Percentiles rank a stretch among this genome's conserved stretches.
Conservation (phyloP, 164 flowering plant genomes). For the Chloranthus sessilifolius region DNA sequence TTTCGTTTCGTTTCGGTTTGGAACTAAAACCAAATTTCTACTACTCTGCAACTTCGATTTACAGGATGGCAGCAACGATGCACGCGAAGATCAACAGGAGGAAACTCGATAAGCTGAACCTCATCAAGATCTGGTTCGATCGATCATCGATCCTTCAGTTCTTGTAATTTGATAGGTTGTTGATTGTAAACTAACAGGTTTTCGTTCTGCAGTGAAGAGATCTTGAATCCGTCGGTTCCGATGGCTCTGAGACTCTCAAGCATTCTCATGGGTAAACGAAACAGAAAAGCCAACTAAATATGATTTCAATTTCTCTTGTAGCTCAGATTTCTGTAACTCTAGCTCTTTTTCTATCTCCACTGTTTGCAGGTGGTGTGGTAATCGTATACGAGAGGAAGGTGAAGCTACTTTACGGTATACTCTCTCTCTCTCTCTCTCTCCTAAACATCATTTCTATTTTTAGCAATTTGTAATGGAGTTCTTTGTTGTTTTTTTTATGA, state of each 20-base stretch:
- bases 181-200: not conserved
- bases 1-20: not conserved
- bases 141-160: not conserved
- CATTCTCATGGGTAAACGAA: conserved; percentile 93
- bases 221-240: conserved; percentile 83
- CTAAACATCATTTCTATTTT: not conserved
- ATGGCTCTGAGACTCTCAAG: conserved; percentile 95
- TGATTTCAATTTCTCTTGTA: too few species aligned
- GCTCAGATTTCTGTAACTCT: not conserved
- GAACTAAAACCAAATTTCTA: not conserved
- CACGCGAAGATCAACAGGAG: conserved; percentile 74
- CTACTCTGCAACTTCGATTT: not conserved
- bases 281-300: too few species aligned
- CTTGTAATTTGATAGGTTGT: not conserved
- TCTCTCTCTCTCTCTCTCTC: not conserved
- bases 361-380: conserved; percentile 81
- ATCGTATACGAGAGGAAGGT: conserved; percentile 89
- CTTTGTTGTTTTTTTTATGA: conserved; percentile 2
- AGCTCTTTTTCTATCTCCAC: not conserved
- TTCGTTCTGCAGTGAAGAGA: conserved; percentile 63
- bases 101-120: conserved; percentile 64
- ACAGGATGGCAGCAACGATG: conserved; percentile 94
- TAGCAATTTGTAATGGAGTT: too few species aligned
- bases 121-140: conserved; percentile 69
- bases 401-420: conserved; percentile 70